Evolutionary conservation across 164 flowering plant genomes (phyloP).

Genomic region (Tetrastigma voinierianum): DNA sequence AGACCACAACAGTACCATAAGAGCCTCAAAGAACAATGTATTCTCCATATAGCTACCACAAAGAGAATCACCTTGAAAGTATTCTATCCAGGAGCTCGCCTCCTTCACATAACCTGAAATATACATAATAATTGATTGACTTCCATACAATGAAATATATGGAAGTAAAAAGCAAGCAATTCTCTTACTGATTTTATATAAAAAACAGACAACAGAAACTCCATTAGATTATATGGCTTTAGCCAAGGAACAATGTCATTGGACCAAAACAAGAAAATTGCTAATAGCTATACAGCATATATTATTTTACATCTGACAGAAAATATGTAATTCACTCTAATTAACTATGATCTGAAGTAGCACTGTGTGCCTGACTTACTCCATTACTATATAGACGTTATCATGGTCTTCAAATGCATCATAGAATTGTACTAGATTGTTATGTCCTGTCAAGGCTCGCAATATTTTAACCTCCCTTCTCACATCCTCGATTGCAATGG

Average conservation of each 20-base stretch:
- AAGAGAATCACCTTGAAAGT: conserved; percentile 67
- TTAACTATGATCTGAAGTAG: background rate
- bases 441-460: conserved; percentile 78
- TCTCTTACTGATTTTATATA: background rate
- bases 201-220: background rate
- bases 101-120: conserved; percentile 89
- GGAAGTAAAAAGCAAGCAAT: background rate
- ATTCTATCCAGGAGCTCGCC: conserved; percentile 98
- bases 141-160: background rate
- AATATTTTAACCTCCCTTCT: conserved; percentile 90
- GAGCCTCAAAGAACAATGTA: background rate
- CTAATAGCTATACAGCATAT: background rate
- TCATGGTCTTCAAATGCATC: conserved; percentile 87
- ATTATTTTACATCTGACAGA: background rate
- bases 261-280: background rate
- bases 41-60: background rate
- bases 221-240: background rate
- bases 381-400: conserved; percentile 90
- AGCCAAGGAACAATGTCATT: background rate
- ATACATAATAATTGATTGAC: conserved; percentile 6
- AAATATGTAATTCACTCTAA: background rate
- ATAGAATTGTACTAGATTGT: conserved; percentile 74
- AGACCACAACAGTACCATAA: background rate
- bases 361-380: conserved; percentile 49
- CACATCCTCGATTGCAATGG: conserved; percentile 95